phyloP scores from a whole-genome alignment of 768 basidiomycete species.

The Pisolithus sp. region DNA sequence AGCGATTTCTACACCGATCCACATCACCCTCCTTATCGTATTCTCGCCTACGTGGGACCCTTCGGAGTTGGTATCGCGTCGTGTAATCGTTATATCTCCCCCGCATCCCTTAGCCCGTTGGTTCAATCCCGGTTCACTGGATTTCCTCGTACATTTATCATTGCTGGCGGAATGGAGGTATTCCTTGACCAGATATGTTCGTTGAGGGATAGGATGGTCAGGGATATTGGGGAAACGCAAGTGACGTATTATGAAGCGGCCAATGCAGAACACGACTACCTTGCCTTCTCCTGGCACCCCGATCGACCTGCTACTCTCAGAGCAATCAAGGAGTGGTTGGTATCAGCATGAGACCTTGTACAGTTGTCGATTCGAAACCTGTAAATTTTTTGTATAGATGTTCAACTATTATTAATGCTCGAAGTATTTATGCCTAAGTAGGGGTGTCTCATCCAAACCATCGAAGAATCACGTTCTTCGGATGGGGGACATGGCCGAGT shows the following conservation, averaged over 20 bases:
- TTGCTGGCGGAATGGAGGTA: constrained; percentile 23
- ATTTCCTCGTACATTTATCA: constrained; percentile 24
- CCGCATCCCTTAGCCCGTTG: constrained; percentile 5
- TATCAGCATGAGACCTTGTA: neutral
- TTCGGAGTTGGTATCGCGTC: constrained; percentile 3
- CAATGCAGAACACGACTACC: constrained; percentile 19
- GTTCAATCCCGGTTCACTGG: constrained; percentile 11
- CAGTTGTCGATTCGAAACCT: no score
- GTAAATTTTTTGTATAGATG: no score
- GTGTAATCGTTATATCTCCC: constrained; percentile 9
- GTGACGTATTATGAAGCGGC: constrained; percentile 17
- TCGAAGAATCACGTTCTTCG: no score
- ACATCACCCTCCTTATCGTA: neutral
- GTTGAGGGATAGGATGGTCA: constrained; percentile 17
- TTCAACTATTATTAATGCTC: no score
- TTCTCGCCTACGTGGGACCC: constrained; percentile 7
- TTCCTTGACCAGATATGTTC: constrained; percentile 21
- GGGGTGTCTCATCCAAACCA: no score
- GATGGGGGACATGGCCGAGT: no score
- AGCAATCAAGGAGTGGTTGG: neutral
- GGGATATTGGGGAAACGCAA: constrained; percentile 16
- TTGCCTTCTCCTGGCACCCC: constrained; percentile 11
- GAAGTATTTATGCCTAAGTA: no score
- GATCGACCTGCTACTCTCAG: neutral
- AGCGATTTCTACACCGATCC: neutral